Base-by-base conservation (phyloP, 2,329 filamentous ascomycete genomes). In the Beauveria asiatica region DNA sequence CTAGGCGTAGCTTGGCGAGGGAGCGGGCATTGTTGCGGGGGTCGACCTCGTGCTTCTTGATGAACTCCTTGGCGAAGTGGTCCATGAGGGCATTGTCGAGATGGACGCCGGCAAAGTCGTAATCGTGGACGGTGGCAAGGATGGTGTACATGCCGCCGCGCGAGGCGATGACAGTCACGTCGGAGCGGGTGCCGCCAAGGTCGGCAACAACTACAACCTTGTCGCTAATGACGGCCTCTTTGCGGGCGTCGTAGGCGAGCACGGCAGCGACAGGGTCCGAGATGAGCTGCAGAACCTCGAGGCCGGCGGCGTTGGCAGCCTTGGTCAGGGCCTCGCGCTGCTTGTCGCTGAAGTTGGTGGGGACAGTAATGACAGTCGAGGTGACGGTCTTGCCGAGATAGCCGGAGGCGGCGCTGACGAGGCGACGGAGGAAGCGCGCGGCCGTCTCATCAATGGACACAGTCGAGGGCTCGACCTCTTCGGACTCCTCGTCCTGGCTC, bases 51-150 rank as follows among this genome's bases (percentile, higher is more conserved):
- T 97, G 85, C 83, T 96, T 96, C 84, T 99, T 97, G 71, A 94
- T 83, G 78, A 99, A 99, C 76, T 99, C 94, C 82, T 99, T 99
- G 68, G 93, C 89, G 68, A 97, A 97, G 80, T 97, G 88, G 73
- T 99, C 93, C 73, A 96, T 89, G 62, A 99, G 82, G 54, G 93
- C 88, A 73, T 94, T 84, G 78, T 99, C 94, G 61, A 99, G 82
- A 66, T 92, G 86, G 41, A 85, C 82, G 70, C 94, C 94, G 60
- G 90, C 87, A 67, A 93, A 89, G 71, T 97, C 92, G 76, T 96
- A 97, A 80, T 99, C 94, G 78, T 97, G 94, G 33, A 88, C 85
- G 13, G 93, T 96, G 21, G 94, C 92, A 61, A 99, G 82, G 68
- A 97, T 86, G 62, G 91, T 97, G 82, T 97, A 97, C 80, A 97